Evolutionary conservation across 106 monocot genomes (phyloP).

Genomic region (Ottelia alismoides): DNA sequence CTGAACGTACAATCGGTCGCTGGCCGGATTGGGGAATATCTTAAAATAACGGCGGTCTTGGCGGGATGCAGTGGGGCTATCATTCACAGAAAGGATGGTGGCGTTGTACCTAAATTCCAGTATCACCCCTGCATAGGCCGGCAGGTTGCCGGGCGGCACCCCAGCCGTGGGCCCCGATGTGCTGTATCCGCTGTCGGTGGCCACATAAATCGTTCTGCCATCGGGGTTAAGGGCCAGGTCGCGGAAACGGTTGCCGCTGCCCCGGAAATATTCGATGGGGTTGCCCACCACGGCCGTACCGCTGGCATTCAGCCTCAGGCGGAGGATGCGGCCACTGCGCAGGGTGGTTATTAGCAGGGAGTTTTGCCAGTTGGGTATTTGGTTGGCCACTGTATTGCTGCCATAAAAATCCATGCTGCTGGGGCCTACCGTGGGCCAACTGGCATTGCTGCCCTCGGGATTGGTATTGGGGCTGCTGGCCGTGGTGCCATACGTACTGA

Average conservation of each 20-base stretch:
- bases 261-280: background rate
- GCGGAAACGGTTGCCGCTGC: background rate
- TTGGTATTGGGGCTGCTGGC: background rate
- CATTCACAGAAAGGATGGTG: too few relatives aligned
- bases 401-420: background rate
- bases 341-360: background rate
- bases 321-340: background rate
- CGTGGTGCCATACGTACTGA: background rate
- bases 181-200: background rate
- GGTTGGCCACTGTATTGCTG: too few relatives aligned
- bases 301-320: background rate
- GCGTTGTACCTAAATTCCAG: too few relatives aligned
- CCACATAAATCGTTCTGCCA: background rate
- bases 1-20: too few relatives aligned
- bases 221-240: background rate
- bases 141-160: too few relatives aligned
- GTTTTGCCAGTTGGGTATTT: background rate
- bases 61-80: too few relatives aligned
- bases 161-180: background rate
- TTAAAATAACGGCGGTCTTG: too few relatives aligned
- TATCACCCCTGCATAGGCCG: too few relatives aligned
- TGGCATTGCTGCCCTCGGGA: background rate
- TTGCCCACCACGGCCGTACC: background rate
- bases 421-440: background rate
- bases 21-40: too few relatives aligned